Conservation (phyloP, 2,329 filamentous ascomycete species). For the Aspergillus awamori region DNA sequence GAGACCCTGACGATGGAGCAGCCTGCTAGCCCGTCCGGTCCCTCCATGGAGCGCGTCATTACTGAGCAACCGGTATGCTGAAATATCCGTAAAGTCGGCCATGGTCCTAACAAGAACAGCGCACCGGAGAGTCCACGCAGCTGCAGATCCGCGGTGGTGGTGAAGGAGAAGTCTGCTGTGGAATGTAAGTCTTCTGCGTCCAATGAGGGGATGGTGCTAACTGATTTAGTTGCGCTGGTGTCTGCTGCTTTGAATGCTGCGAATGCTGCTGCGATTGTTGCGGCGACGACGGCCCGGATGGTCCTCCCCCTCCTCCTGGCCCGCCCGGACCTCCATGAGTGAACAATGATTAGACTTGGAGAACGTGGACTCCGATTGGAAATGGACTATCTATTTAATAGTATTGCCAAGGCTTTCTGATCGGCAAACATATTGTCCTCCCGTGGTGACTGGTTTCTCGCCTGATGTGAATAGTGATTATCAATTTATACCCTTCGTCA, state of each 20-base stretch:
- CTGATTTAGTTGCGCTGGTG: constrained; percentile 24
- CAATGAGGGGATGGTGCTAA: not conserved
- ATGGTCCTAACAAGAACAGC: constrained; percentile 4
- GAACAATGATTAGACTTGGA: not conserved
- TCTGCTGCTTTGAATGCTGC: constrained; percentile 27
- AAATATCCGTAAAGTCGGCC: not conserved
- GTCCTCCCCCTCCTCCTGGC: not conserved
- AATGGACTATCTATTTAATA: not conserved
- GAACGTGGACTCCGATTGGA: not conserved
- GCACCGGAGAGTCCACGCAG: constrained; percentile 16
- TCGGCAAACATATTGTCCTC: no score
- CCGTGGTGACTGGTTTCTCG: no score
- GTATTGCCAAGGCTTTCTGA: no score
- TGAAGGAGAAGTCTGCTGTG: constrained; percentile 27
- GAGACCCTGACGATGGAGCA: constrained; percentile 30
- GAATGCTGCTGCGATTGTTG: constrained; percentile 25
- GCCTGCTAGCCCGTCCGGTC: constrained; percentile 26
- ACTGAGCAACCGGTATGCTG: constrained; percentile 25
- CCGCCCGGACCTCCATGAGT: not conserved
- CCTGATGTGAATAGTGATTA: no score
- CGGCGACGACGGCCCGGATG: not conserved
- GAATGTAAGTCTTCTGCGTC: constrained; percentile 21
- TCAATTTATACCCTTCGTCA: no score
- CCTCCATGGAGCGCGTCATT: constrained; percentile 18
- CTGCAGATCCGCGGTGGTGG: constrained; percentile 31